Evolutionary conservation across 805 yeast genomes (phyloP), one percentile per base, ranked within the genome.

Genomic region (Saccharomycopsis synnaedendra): DNA sequence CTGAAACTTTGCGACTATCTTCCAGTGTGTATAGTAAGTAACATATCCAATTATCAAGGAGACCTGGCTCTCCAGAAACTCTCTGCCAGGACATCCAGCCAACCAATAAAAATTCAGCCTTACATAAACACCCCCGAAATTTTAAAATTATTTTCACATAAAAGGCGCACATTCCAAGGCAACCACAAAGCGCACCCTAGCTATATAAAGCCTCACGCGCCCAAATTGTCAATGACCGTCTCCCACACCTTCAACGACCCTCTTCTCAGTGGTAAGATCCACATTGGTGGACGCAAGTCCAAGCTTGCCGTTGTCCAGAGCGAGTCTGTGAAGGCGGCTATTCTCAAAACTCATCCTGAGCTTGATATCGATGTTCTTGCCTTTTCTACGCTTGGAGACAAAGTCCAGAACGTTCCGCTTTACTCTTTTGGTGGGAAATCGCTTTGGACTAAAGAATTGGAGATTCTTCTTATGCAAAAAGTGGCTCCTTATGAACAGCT

Each of bases 381-480:
- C 3, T 72, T 86, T 37, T 74, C 82, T 46, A 90, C 98, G 1
- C 69, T 93, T 35, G 98, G 97, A 30, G 98, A 93, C 67, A 83
- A 85, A 60, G 81, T 84, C 32, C 93, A 80, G 60, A 75, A 73
- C 59, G 81, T 78, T 60, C 96, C 98, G 5, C 70, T 93, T 44
- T 93, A 90, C 64, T 77, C 95, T 3, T 93, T 93, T 65, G 97
- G 97, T 40, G 98, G 98, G 30, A 93, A 93, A 63, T 79, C 96
- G 0, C 64, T 93, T 29, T 93, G 98, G 98, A 93, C 98, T 3
- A 85, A 85, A 60, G 98, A 93, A 64, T 71, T 93, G 49, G 98
- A 93, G 65, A 80, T 80, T 29, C 67, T 88, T 43, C 67, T 90
- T 38, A 72, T 83, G 54, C 74, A 74, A 53, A 69, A 74, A 42